A percentile compares a stretch with the other conserved stretches of the same genome.
Conservation (phyloP, 176 grass and related monocot genomes). For the Olyra latifolia region DNA sequence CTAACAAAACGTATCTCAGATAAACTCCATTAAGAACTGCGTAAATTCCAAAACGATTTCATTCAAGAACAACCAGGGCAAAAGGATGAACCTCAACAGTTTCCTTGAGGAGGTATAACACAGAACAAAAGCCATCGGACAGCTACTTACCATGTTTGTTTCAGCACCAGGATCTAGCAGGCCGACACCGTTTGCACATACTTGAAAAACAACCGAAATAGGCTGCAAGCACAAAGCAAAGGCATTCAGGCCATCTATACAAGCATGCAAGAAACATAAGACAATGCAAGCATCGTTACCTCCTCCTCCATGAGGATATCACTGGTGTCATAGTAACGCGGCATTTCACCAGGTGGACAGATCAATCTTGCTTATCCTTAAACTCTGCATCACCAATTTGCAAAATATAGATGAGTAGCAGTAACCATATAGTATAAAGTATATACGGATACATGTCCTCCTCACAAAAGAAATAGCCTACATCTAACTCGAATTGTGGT, state of each 20-base stretch:
- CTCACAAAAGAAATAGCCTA: neutral
- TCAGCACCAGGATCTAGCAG: conserved; percentile 82
- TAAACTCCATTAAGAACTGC: neutral
- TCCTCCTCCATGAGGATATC: conserved; percentile 92
- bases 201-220: conserved; percentile 73
- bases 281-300: conserved; percentile 36
- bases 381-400: neutral
- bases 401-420: neutral
- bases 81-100: neutral
- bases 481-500: neutral
- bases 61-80: neutral
- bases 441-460: neutral
- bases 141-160: conserved; percentile 64
- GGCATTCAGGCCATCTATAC: neutral
- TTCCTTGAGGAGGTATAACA: neutral
- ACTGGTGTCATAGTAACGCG: conserved; percentile 61
- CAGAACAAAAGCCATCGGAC: neutral
- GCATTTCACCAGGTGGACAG: conserved; percentile 33
- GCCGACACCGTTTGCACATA: conserved; percentile 66
- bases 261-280: neutral
- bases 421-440: neutral
- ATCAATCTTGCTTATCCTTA: neutral
- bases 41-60: neutral
- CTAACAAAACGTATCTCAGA: neutral
- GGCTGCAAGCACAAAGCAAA: conserved; percentile 41